A percentile compares a stretch with the other conserved stretches of the same genome.
phyloP scores from a whole-genome alignment of 345 rosid species.

The Angophora floribunda region DNA sequence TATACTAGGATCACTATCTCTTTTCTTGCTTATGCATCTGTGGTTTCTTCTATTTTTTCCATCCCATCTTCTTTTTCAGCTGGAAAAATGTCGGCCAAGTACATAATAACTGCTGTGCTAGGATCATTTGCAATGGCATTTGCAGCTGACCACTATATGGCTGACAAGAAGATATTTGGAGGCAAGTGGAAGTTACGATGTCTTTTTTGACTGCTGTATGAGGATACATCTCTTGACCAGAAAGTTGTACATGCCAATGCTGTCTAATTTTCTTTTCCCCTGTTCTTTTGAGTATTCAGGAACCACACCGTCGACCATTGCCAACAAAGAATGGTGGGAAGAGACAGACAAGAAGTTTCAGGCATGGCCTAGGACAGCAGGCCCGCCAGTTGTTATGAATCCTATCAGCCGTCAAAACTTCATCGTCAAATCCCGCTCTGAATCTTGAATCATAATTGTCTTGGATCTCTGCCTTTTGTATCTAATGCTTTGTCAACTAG shows the following conservation, averaged over 20 bases:
- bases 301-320: slow-evolving; percentile 62
- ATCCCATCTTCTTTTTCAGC: neutral
- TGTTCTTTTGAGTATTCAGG: slow-evolving; percentile 25
- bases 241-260: neutral
- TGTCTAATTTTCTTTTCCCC: neutral
- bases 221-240: neutral
- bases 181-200: slow-evolving; percentile 21
- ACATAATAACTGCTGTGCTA: slow-evolving; percentile 43
- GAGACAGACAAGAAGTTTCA: slow-evolving; percentile 86
- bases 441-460: neutral
- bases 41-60: neutral
- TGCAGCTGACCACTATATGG: slow-evolving; percentile 28
- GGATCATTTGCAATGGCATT: slow-evolving; percentile 66
- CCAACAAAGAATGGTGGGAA: slow-evolving; percentile 70
- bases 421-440: slow-evolving; percentile 46
- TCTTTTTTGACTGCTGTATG: neutral
- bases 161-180: slow-evolving; percentile 80
- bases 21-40: neutral
- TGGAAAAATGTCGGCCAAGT: slow-evolving; percentile 38
- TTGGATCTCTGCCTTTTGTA: neutral
- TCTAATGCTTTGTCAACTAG: neutral
- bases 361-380: slow-evolving; percentile 96
- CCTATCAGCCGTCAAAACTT: slow-evolving; percentile 91
- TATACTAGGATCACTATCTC: neutral
- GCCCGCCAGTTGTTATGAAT: slow-evolving; percentile 90